Conservation (phyloP, 805 yeast species). For the Kluyveromyces lactis region DNA sequence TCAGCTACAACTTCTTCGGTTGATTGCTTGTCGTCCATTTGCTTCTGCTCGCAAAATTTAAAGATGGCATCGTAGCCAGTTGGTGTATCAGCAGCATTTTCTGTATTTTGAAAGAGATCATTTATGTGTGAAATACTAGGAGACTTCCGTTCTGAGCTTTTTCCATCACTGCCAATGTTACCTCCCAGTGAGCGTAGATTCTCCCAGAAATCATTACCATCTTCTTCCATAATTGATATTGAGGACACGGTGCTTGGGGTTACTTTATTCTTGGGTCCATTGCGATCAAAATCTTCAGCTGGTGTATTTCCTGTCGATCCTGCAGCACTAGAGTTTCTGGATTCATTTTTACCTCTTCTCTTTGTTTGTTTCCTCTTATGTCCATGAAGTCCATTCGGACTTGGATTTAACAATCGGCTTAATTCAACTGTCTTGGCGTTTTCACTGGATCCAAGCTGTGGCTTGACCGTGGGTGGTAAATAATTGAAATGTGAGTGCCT, state of each 20-base stretch:
- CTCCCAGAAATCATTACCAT: slow-evolving; percentile 66
- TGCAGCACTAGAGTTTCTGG: slow-evolving; percentile 2
- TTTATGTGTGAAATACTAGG: background rate
- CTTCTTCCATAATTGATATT: slow-evolving; percentile 37
- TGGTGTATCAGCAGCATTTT: background rate
- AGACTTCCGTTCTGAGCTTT: background rate
- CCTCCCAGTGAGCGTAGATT: slow-evolving; percentile 50
- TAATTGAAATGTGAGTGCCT: slow-evolving; percentile 68
- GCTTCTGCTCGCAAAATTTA: background rate
- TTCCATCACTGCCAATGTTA: slow-evolving; percentile 6
- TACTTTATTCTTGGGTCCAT: slow-evolving; percentile 1
- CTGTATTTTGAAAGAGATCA: background rate
- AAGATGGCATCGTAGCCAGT: slow-evolving; percentile 3
- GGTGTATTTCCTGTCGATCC: slow-evolving; percentile 12
- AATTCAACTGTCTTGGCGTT: slow-evolving; percentile 41
- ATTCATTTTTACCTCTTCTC: slow-evolving; percentile 7
- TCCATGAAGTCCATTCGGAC: slow-evolving; percentile 5
- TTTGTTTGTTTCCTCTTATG: slow-evolving; percentile 10
- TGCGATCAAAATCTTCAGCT: slow-evolving; percentile 7
- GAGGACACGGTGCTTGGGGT: slow-evolving; percentile 11
- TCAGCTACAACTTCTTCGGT: slow-evolving; percentile 5
- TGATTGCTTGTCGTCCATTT: background rate
- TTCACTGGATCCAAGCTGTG: slow-evolving; percentile 54
- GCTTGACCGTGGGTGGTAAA: slow-evolving; percentile 66
- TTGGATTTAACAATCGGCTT: slow-evolving; percentile 36